Evolutionary conservation across 2,329 filamentous ascomycete genomes (phyloP), one percentile per base, ranked within the genome.

Genomic region (Xylariales sp.): DNA sequence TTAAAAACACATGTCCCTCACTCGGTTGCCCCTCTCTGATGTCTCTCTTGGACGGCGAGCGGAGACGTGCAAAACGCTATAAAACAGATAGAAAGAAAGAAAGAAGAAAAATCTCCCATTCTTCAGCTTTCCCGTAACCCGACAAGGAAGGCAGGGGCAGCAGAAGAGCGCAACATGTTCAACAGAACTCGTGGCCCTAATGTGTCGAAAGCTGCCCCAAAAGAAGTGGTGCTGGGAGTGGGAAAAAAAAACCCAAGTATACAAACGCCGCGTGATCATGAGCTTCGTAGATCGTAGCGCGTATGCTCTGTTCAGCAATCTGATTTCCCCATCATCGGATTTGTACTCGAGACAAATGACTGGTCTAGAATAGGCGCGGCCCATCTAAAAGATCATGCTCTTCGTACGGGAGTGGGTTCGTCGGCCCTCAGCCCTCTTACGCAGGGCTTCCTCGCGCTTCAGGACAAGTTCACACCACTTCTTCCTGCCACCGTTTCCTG

Each of bases 381-480:
- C 35, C 17, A 28, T 46, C 68, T 56, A 77, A 47, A 68, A 49
- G 49, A 70, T 69, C 62, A 70, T 74, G 56, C 76, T 80, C 68
- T 78, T 80, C 45, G 74, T 75, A 30, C 75, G 65, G 41, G 72
- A 72, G 50, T 78, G 73, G 34, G 70, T 66, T 44, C 74, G 60
- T 34, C 69, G 63, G 29, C 68, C 66, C 43, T 76, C 74, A 21
- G 71, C 66, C 40, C 74, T 68, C 40, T 71, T 70, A 36, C 74
- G 72, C n/a, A 78, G 53, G 40, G 74, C 64, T 52, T 78, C 78
- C 52, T 83, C 79, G 47, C 73, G 64, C 67, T 80, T 80, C 46
- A 85, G 66, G 44, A 85, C 74, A 47, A 82, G 60, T 44, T 84
- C 80, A 52, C 79, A 84, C 81, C 81, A 85, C 61, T 79, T 79